Evolutionary conservation across 1,284 basidiomycete genomes (phyloP).

Genomic region (Anthracocystis setariae): DNA sequence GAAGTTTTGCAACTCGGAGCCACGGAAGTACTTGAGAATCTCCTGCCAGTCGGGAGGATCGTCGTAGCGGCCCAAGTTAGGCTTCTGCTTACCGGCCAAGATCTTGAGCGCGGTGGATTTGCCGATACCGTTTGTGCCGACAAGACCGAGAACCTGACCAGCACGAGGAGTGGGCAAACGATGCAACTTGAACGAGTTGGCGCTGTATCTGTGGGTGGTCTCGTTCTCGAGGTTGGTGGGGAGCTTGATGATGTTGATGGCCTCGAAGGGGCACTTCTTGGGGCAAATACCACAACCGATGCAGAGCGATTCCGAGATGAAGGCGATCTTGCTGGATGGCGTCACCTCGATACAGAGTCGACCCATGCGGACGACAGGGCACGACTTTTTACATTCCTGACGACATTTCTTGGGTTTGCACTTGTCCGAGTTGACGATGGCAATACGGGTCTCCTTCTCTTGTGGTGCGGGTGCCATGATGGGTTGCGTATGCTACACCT

Average conservation of each 20-base stretch:
- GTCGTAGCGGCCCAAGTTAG: constrained; percentile 67
- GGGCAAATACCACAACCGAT: constrained; percentile 68
- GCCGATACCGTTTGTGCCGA: constrained; percentile 68
- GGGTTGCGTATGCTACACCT: constrained; percentile 13
- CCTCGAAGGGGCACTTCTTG: constrained; percentile 68
- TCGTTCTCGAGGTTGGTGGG: constrained; percentile 67
- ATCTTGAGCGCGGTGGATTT: constrained; percentile 68
- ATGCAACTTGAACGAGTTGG: constrained; percentile 68
- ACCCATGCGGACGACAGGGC: constrained; percentile 67
- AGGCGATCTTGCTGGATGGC: constrained; percentile 64
- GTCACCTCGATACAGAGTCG: constrained; percentile 65
- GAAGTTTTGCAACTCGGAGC: constrained; percentile 67
- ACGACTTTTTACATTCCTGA: constrained; percentile 68
- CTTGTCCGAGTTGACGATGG: constrained; percentile 67
- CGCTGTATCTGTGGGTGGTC: constrained; percentile 67
- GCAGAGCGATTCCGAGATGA: constrained; percentile 66
- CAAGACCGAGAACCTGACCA: constrained; percentile 66
- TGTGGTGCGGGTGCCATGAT: constrained; percentile 51
- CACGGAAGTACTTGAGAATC: constrained; percentile 67
- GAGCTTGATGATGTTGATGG: constrained; percentile 68
- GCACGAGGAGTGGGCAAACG: constrained; percentile 64
- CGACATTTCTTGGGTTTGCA: constrained; percentile 68
- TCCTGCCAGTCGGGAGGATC: constrained; percentile 68
- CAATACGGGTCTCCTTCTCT: constrained; percentile 66
- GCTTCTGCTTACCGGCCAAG: constrained; percentile 67